Evolutionary conservation across 176 grass and related monocot genomes (phyloP), one percentile per base, ranked within the genome.

Genomic region (Neostapfia colusana): DNA sequence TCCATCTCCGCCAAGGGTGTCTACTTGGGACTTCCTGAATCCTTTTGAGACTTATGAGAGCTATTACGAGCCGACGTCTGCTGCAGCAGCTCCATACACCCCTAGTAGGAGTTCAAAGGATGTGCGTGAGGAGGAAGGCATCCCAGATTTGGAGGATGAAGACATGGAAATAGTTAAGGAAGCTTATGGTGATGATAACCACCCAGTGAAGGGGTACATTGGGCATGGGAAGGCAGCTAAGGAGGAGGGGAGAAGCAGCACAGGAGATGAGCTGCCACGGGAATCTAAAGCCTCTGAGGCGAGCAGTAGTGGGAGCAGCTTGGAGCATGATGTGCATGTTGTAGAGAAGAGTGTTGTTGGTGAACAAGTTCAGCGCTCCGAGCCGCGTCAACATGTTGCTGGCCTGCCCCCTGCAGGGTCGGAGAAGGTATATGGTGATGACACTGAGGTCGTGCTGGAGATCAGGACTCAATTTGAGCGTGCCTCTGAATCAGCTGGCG

Each of bases 101-200:
- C 81, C 92, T 12, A 86, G 95, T 76, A 79, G 95, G 68, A 99
- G 89, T 77, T 99, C 75, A 6, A 95, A 88, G 70, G 92, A 95
- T 36, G 82, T 99, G 44, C 88, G 96, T 0, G 96, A 99, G 77
- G 96, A 95, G 79, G 96, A 99, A 79, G 96, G 96, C 21, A 99
- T 99, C 37, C 96, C 96, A 16, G 96, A 99, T 65, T 85, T 99
- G 77, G 96, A 98, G 83, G 91, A 93, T 5, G 95, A 98, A 50
- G 84, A 90, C 49, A 88, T 64, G 45, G 96, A 90, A 82, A 83
- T 99, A 28, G 92, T 99, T 40, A 99, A 95, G 81, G 89, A 86
- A 77, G 89, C 89, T 35, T 94, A 94, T 63, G 87, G 86, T 11
- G 89, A 95, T 58, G 59, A 77, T 57, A 99, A 95, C 60, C 79